Evolutionary conservation across 225 moss, liverwort and hornwort genomes (phyloP), one percentile per base, ranked within the genome.

Genomic region (Physcomitrium patens): DNA sequence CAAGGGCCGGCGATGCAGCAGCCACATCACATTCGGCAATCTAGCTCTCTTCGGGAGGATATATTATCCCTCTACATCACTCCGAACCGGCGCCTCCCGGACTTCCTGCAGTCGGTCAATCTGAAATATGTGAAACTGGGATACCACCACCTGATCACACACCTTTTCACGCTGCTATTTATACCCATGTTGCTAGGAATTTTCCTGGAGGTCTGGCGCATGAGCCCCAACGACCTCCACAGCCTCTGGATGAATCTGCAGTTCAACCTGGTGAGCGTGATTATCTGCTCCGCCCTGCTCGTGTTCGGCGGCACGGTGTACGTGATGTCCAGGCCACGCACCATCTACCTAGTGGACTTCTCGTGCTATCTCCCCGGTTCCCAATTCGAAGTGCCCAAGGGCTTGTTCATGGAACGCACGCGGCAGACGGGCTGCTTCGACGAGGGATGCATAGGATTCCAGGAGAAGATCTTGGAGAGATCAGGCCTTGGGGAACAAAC

Each of bases 71-170:
- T 78, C 12, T 22, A 67, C 37, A 19, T 78, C 4, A 42, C 72
- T 1, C 72, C 66, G 2, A 45, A n/a, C 17, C 59, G 78, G 9
- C 67, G 72, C 47, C 60, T 78, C 51, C 78, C 78, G 0, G 78
- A 78, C 44, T 73, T 78, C 44, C 17, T 78, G 72, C 72, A 67
- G 57, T 78, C 78, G 12, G 78, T 78, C 58, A 78, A 78, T 8
- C 50, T 78, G 12, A 78, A 78, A 47, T 67, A 78, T 23, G 78
- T 78, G 78, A 78, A 78, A 48, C 78, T 78, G 50, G 78, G 78
- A 43, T 78, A 78, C 42, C 72, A 78, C 43, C 51, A 78, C 26
- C 60, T 78, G 42, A 73, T 67, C 51, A 78, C 72, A 1, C 73
- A 78, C 52, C 52, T 78, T 9, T 22, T 60, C 18, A 52, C 72